Base-by-base conservation (phyloP, 176 grass and related monocot species). In the Ensete glaucum region DNA sequence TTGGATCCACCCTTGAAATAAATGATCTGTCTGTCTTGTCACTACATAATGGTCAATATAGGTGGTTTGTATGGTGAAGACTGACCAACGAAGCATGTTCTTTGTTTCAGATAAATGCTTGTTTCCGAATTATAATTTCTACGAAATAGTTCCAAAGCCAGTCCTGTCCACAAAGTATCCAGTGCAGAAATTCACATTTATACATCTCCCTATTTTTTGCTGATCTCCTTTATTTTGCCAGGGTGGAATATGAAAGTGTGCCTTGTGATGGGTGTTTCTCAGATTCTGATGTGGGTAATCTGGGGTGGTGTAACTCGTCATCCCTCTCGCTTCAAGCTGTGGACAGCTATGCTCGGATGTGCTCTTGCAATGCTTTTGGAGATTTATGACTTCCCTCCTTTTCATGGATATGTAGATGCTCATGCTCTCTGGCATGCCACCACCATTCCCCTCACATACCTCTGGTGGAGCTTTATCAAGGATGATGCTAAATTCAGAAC, bases 221-320 rank as follows among this genome's bases (percentile, higher is more conserved):
- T 23, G 14, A 50, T 27, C 16, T 22, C 3, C 22, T 49, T 15
- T 79, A 11, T 68, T 58, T 73, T 81, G 50, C 74, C 82, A 98
- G 94, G 90, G 54, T 98, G 90, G 94, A 98, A 98, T 78, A 91
- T 98, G 94, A 98, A 87, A 89, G 90, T 98, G 19, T 98, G 94
- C 77, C 80, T 91, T 65, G 76, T 75, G 57, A 91, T 98, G 90
- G 94, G 81, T 52, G 83, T 55, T 34, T 74, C 84, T 71, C 90
- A 93, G 85, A 86, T 97, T 79, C 70, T 87, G 23, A 71, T 91
- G 83, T 98, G 94, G 94, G 43, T 88, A 77, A 81, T 89, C 79
- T 98, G 90, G 94, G 83, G 78, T 11, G 88, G 88, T 52, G 53
- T 89, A 72, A 82, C 75, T 43, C 76, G 51, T 60, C 94, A 98